Conservation (phyloP, 441 rosid genomes). For the Gossypium gossypioides region DNA sequence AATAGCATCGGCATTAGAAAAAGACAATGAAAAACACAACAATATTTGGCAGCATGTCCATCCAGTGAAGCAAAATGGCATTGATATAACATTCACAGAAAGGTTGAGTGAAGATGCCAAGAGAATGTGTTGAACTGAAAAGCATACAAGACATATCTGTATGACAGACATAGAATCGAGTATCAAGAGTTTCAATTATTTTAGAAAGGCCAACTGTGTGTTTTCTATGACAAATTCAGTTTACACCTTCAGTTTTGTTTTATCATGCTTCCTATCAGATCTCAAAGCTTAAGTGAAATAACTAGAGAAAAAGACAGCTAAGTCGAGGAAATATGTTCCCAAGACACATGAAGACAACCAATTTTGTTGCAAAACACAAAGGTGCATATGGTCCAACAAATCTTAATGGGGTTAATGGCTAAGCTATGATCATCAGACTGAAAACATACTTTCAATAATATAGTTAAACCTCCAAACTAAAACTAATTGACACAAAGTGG, state of each 20-base stretch:
- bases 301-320: neutral
- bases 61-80: neutral
- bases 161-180: neutral
- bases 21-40: neutral
- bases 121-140: neutral
- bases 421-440: neutral
- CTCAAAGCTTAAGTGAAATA: neutral
- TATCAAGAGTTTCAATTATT: neutral
- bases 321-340: neutral
- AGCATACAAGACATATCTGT: neutral
- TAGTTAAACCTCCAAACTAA: neutral
- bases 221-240: neutral
- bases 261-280: neutral
- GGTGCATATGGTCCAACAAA: neutral
- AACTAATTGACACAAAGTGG: neutral
- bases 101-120: neutral
- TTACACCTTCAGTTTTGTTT: neutral
- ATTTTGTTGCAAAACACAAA: neutral
- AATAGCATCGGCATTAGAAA: neutral
- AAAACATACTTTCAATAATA: neutral
- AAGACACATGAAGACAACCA: neutral
- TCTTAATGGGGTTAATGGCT: neutral
- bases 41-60: neutral
- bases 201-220: neutral
- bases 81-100: neutral